Conservation (phyloP, 306 rosid genomes). For the Medicago truncatula region DNA sequence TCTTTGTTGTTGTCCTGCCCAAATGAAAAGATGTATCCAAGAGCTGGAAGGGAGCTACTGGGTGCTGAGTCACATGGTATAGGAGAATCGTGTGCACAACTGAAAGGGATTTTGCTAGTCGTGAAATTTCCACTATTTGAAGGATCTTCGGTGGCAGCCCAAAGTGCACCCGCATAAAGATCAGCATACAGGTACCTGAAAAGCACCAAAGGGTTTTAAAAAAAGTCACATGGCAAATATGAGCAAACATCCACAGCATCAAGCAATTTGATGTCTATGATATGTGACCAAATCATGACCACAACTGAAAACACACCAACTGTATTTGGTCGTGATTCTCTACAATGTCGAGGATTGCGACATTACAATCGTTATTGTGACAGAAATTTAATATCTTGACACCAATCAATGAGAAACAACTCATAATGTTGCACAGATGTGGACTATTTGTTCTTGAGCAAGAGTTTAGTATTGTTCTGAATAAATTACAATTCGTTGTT, state of each 20-base stretch:
- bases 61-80: constrained; percentile 60
- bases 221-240: neutral
- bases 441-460: no score
- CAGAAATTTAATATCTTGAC: no score
- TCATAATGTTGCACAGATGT: no score
- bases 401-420: no score
- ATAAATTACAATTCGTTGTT: no score
- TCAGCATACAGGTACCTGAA: constrained; percentile 81
- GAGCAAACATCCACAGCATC: no score
- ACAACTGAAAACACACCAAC: neutral
- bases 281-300: neutral
- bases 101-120: constrained; percentile 59
- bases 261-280: neutral
- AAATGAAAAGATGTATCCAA: constrained; percentile 73
- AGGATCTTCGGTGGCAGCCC: constrained; percentile 76
- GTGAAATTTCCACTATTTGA: constrained; percentile 77
- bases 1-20: constrained; percentile 84
- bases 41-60: constrained; percentile 59
- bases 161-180: constrained; percentile 67
- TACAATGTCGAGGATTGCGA: no score
- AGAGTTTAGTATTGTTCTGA: no score
- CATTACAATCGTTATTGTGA: no score
- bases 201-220: neutral
- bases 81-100: constrained; percentile 74
- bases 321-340: neutral